These are phyloP conservation scores for Neofusicoccum laricinum DNA, from an alignment of 2,329 filamentous ascomycete species.

Conservation along the genomic window DNA sequence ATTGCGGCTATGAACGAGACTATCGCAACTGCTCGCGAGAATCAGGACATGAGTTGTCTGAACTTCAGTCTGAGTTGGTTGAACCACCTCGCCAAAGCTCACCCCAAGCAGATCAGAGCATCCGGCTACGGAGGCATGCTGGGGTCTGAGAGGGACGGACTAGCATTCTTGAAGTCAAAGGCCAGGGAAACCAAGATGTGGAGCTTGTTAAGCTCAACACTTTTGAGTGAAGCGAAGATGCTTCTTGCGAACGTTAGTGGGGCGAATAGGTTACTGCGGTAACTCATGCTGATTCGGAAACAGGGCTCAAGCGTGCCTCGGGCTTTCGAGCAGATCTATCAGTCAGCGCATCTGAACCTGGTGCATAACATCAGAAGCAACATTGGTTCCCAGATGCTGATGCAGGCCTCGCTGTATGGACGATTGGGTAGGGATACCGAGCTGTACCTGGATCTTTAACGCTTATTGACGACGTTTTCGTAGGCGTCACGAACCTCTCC, in stretches of 20 bases:
- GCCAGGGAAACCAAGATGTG: constrained; percentile 85
- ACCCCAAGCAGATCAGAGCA: constrained; percentile 69
- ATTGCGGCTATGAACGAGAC: constrained; percentile 94
- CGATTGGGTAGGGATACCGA: constrained; percentile 59
- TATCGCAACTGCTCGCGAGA: constrained; percentile 90
- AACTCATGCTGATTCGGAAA: not conserved
- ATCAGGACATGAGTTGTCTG: constrained; percentile 85
- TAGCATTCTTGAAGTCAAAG: constrained; percentile 80
- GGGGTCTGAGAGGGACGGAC: constrained; percentile 74
- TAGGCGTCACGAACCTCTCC: constrained; percentile 56
- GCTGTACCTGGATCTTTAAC: not conserved
- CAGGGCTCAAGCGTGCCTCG: constrained; percentile 57
- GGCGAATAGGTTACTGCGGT: constrained; percentile 1
- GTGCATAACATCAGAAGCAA: constrained; percentile 70
- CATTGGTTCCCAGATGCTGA: constrained; percentile 69
- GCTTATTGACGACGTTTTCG: constrained; percentile 4
- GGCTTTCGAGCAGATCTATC: constrained; percentile 75
- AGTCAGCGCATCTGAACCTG: constrained; percentile 78
- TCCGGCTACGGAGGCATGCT: constrained; percentile 71
- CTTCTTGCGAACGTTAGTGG: constrained; percentile 68
- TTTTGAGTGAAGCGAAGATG: constrained; percentile 83
- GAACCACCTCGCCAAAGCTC: constrained; percentile 87
- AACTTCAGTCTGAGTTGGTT: constrained; percentile 97
- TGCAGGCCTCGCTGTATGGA: constrained; percentile 72
- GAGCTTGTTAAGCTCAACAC: constrained; percentile 75